Percentiles rank a stretch among this genome's conserved stretches.
Conservation (phyloP, 1,284 basidiomycete genomes). For the Naganishia albida region DNA sequence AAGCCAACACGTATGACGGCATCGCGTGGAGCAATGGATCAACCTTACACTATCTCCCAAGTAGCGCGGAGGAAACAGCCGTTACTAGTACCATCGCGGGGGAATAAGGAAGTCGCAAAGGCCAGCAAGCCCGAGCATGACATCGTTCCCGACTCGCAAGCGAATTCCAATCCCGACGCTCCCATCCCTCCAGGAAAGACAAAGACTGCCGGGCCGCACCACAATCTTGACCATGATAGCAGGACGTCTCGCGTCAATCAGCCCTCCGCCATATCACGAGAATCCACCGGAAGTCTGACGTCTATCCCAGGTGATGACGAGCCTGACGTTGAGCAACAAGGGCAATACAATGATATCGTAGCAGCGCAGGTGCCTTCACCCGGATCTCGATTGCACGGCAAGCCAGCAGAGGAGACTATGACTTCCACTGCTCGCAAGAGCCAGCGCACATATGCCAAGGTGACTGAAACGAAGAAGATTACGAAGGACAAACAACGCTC, state of each 20-base stretch:
- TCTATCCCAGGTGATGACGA: not conserved
- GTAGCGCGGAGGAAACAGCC: too few species aligned
- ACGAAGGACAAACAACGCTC: not conserved
- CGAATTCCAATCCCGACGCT: too few species aligned
- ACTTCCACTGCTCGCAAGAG: not conserved
- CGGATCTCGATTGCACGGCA: too few species aligned
- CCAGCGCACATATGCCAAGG: not conserved
- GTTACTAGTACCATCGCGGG: not conserved
- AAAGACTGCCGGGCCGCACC: too few species aligned
- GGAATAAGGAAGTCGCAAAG: not conserved
- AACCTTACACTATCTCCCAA: not conserved
- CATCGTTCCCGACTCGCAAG: not conserved
- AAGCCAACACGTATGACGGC: too few species aligned
- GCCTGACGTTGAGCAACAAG: not conserved
- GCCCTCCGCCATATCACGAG: not conserved
- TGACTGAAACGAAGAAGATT: too few species aligned
- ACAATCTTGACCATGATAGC: too few species aligned
- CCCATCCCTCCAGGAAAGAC: too few species aligned
- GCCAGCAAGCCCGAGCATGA: slow-evolving; percentile 1
- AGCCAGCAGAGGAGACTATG: not conserved
- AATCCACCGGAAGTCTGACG: not conserved
- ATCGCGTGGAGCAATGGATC: not conserved
- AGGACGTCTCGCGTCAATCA: too few species aligned
- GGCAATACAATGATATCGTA: not conserved
- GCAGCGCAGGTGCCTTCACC: not conserved